phyloP scores from a whole-genome alignment of 2,329 filamentous ascomycete genomes.

The Pestalotiopsis sp. region DNA sequence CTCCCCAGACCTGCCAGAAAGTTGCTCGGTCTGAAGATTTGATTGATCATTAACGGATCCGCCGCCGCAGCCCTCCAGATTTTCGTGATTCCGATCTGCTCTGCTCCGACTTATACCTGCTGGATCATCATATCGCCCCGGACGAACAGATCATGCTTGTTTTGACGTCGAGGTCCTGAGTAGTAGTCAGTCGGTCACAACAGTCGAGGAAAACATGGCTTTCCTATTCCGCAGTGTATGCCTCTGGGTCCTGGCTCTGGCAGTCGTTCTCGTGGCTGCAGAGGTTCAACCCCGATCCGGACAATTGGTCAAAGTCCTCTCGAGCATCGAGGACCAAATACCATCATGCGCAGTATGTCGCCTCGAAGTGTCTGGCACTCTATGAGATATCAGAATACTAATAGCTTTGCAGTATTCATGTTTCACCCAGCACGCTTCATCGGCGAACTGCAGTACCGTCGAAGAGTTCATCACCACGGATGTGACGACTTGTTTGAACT shows the following conservation, averaged over 20 bases:
- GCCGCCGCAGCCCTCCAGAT: neutral
- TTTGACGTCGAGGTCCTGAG: neutral
- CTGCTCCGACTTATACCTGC: neutral
- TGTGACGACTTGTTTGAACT: constrained; percentile 9
- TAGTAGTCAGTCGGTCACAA: neutral
- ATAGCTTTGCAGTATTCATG: constrained; percentile 8
- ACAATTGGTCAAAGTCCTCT: neutral
- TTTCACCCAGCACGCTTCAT: constrained; percentile 2
- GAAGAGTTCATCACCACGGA: constrained; percentile 12
- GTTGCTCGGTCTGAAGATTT: neutral
- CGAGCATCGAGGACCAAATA: neutral
- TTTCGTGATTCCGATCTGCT: neutral
- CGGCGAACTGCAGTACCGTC: constrained; percentile 2
- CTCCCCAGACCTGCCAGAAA: neutral
- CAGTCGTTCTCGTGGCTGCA: neutral
- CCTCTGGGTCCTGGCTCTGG: neutral
- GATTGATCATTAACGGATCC: neutral
- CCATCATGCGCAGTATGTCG: neutral
- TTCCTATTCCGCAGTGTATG: neutral
- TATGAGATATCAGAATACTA: neutral
- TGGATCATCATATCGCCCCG: neutral
- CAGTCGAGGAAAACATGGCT: neutral
- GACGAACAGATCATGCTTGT: neutral
- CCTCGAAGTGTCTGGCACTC: neutral
- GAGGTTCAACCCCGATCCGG: neutral